Percentiles rank a stretch among this genome's conserved stretches.
These are phyloP conservation scores for Colletotrichum tabaci DNA, from an alignment of 2,329 filamentous ascomycete genomes.

Conservation along the genomic window DNA sequence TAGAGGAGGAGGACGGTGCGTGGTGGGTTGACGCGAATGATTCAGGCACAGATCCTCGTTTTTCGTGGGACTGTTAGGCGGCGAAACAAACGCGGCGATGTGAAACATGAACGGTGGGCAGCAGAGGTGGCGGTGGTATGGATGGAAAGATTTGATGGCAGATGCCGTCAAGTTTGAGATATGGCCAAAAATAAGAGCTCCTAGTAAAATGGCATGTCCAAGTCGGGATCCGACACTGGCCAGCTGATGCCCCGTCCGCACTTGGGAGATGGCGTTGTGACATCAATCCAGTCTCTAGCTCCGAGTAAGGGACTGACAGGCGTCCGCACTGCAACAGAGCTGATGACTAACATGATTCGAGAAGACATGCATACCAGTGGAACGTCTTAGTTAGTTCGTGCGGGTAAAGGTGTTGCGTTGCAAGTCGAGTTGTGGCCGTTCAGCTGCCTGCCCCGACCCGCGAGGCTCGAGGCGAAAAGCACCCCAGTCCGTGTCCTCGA, in stretches of 20 bases:
- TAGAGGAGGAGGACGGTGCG: slow-evolving; percentile 36
- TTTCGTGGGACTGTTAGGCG: slow-evolving; percentile 26
- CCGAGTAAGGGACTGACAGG: slow-evolving; percentile 22
- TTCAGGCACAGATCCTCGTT: slow-evolving; percentile 34
- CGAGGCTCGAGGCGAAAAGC: slow-evolving; percentile 13
- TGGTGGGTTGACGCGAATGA: slow-evolving; percentile 15
- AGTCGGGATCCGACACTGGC: slow-evolving; percentile 14
- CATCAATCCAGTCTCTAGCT: slow-evolving; percentile 21
- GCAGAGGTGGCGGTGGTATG: slow-evolving; percentile 25
- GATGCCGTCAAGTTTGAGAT: slow-evolving; percentile 40
- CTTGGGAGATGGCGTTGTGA: slow-evolving; percentile 30
- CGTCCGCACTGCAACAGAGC: slow-evolving; percentile 11
- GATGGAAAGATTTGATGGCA: slow-evolving; percentile 35
- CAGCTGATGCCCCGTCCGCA: slow-evolving; percentile 30
- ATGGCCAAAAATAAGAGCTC: slow-evolving; percentile 31
- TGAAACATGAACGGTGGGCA: slow-evolving; percentile 42
- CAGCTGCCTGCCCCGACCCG: slow-evolving; percentile 19
- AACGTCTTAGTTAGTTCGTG: slow-evolving; percentile 20
- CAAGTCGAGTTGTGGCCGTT: slow-evolving; percentile 7
- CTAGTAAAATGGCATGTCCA: background rate
- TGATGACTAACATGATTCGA: slow-evolving; percentile 18
- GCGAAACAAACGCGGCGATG: slow-evolving; percentile 41
- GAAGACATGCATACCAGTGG: slow-evolving; percentile 4
- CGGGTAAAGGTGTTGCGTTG: slow-evolving; percentile 1
- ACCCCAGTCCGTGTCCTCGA: slow-evolving; percentile 31